Conservation (phyloP, 2,329 filamentous ascomycete species). For the Aspergillus ochraceoroseus region DNA sequence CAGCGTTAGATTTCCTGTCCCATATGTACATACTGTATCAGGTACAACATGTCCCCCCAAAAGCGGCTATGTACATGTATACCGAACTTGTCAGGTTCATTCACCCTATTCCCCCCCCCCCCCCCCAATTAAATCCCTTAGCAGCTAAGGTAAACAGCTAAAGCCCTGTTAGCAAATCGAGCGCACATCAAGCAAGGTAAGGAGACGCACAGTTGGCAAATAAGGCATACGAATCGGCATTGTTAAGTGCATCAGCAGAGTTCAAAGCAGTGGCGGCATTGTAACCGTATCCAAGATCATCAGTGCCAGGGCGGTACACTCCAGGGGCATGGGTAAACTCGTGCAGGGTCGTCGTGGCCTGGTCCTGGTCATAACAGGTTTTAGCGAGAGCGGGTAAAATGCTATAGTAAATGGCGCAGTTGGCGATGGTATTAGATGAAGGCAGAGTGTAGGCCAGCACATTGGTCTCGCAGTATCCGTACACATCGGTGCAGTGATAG, state of each 20-base stretch:
- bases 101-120: too few species aligned
- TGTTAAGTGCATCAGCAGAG: slow-evolving; percentile 51
- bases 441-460: slow-evolving; percentile 61
- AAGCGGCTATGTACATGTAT: too few species aligned
- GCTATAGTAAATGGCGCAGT: slow-evolving; percentile 56
- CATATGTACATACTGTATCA: too few species aligned
- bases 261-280: slow-evolving; percentile 45
- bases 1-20: too few species aligned
- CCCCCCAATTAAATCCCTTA: too few species aligned
- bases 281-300: slow-evolving; percentile 58
- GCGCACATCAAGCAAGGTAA: background rate
- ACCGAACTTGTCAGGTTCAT: too few species aligned
- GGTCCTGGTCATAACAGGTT: slow-evolving; percentile 60
- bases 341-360: slow-evolving; percentile 61
- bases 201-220: slow-evolving; percentile 43
- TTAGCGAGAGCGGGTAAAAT: slow-evolving; percentile 48
- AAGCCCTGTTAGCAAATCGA: background rate
- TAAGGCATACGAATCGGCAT: slow-evolving; percentile 60
- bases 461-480: slow-evolving; percentile 48
- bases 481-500: slow-evolving; percentile 58
- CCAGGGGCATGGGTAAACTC: slow-evolving; percentile 60
- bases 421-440: slow-evolving; percentile 52
- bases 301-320: slow-evolving; percentile 52
- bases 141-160: slow-evolving; percentile 7
- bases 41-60: too few species aligned